Evolutionary conservation across 495 filamentous ascomycete species (phyloP).

Genomic region (Diplogelasinospora grovesii): DNA sequence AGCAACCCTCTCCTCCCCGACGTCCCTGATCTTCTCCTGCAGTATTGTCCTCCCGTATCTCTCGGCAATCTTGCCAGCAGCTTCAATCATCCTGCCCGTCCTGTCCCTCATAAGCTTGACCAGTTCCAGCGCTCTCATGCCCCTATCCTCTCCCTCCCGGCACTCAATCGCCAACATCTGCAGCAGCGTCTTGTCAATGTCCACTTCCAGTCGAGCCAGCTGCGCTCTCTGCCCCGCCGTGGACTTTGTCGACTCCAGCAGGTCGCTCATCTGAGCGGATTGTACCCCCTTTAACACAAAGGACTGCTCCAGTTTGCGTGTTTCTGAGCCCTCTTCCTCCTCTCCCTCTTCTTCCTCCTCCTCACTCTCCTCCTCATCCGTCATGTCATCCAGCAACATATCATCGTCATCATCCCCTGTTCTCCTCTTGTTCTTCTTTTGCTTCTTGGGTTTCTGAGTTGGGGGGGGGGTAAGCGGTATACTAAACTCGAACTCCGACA

Average conservation of each 20-base stretch:
- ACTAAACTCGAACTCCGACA: slow-evolving; percentile 89
- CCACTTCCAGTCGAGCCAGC: slow-evolving; percentile 63
- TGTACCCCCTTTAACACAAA: slow-evolving; percentile 70
- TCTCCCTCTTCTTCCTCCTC: slow-evolving; percentile 26
- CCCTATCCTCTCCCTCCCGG: slow-evolving; percentile 81
- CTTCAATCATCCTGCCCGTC: slow-evolving; percentile 77
- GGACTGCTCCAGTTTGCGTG: slow-evolving; percentile 58
- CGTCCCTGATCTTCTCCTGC: slow-evolving; percentile 77
- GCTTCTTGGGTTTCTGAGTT: slow-evolving; percentile 24
- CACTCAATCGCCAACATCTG: slow-evolving; percentile 89
- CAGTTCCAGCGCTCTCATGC: slow-evolving; percentile 86
- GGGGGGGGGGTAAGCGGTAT: slow-evolving; percentile 62
- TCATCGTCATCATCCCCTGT: slow-evolving; percentile 19
- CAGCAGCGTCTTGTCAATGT: slow-evolving; percentile 79
- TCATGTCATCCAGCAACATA: slow-evolving; percentile 28
- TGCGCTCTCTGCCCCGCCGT: slow-evolving; percentile 55
- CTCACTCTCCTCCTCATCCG: slow-evolving; percentile 10
- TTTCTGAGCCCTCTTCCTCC: slow-evolving; percentile 33
- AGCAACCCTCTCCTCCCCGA: slow-evolving; percentile 58
- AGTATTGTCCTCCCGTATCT: slow-evolving; percentile 69
- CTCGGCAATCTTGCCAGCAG: slow-evolving; percentile 74
- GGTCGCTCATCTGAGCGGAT: slow-evolving; percentile 64
- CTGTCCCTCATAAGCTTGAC: slow-evolving; percentile 71
- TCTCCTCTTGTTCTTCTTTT: slow-evolving; percentile 33
- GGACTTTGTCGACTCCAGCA: slow-evolving; percentile 50